Conservation (phyloP, 768 basidiomycete genomes). For the Rhizopogon vulgaris region DNA sequence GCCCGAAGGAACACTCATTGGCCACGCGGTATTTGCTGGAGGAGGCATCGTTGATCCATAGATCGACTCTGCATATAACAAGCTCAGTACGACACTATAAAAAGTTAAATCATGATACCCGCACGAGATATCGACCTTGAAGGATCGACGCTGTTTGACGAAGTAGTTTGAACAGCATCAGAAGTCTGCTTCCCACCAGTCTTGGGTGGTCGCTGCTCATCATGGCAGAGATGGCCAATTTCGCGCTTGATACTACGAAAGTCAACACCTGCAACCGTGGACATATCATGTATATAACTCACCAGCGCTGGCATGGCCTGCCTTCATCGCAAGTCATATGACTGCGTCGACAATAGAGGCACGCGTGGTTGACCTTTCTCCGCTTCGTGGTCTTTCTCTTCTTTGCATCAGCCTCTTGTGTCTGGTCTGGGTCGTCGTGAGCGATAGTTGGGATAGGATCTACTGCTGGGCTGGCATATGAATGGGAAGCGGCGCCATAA, state of each 20-base stretch:
- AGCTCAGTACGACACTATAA: not conserved
- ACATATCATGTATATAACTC: conserved; percentile 27
- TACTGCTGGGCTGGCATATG: conserved; percentile 18
- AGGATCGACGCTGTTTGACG: conserved; percentile 25
- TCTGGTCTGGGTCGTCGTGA: conserved; percentile 20
- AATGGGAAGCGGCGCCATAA: conserved; percentile 17
- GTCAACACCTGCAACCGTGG: conserved; percentile 6
- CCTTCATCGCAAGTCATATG: conserved; percentile 93
- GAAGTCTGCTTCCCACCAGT: conserved; percentile 35
- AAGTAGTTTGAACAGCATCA: conserved; percentile 13
- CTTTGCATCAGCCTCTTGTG: conserved; percentile 27
- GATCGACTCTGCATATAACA: conserved; percentile 14
- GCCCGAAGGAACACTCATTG: conserved; percentile 43
- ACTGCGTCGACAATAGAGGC: conserved; percentile 87
- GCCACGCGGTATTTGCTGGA: conserved; percentile 41
- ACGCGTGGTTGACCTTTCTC: conserved; percentile 88
- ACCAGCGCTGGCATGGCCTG: conserved; percentile 91
- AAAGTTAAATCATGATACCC: not conserved
- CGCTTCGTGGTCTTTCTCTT: conserved; percentile 52
- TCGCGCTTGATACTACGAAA: conserved; percentile 82
- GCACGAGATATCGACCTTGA: conserved; percentile 25
- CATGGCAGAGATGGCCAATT: conserved; percentile 91
- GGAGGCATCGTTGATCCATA: conserved; percentile 16
- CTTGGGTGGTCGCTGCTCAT: conserved; percentile 62
- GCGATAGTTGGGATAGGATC: conserved; percentile 1